Conservation (phyloP, 73 alveolate genomes). For the Paramecium bursaria region DNA sequence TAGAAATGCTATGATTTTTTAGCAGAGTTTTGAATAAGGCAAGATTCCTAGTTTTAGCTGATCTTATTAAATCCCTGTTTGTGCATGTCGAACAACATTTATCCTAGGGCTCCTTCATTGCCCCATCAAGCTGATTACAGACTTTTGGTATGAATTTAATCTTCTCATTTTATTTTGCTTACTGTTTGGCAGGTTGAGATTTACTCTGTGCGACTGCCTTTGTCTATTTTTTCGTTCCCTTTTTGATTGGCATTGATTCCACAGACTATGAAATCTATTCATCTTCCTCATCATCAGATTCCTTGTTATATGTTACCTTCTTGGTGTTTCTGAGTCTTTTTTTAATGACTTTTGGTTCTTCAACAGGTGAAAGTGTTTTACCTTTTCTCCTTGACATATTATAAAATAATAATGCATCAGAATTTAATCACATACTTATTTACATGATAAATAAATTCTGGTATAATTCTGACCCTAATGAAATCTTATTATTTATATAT, state of each 20-base stretch:
- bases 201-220: neutral
- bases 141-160: too few species aligned
- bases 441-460: too few species aligned
- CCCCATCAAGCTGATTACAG: slow-evolving; percentile 62
- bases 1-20: slow-evolving; percentile 72
- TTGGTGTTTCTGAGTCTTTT: too few species aligned
- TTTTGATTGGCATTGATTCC: too few species aligned
- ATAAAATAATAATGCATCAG: too few species aligned
- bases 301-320: too few species aligned
- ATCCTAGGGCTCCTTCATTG: slow-evolving; percentile 57
- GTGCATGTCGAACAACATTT: slow-evolving; percentile 34
- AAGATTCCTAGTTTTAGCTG: slow-evolving; percentile 71
- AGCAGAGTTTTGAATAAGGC: slow-evolving; percentile 63
- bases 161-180: slow-evolving; percentile 66
- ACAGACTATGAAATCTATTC: slow-evolving; percentile 58
- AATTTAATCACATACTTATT: too few species aligned
- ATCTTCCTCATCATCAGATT: slow-evolving; percentile 69
- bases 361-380: too few species aligned
- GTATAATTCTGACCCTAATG: too few species aligned
- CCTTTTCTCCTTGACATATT: too few species aligned
- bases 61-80: slow-evolving; percentile 71
- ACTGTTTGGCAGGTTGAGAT: slow-evolving; percentile 33
- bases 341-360: too few species aligned
- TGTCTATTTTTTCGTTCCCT: neutral
- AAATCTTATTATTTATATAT: too few species aligned